Evolutionary conservation across 2,329 filamentous ascomycete species (phyloP), one percentile per base, ranked within the genome.

Genomic region (Podosphaera fusca): DNA sequence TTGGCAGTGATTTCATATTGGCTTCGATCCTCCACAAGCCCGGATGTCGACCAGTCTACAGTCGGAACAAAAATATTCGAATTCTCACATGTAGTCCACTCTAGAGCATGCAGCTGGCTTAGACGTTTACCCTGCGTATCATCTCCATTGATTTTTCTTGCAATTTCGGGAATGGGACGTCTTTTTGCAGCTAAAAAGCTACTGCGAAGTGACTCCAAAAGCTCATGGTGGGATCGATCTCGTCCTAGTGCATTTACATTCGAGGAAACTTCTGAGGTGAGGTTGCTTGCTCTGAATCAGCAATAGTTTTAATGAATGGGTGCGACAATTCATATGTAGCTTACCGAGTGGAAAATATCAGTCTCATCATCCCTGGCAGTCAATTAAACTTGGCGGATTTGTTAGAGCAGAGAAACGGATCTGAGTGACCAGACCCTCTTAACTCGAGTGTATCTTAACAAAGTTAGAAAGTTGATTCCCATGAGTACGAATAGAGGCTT

Each of bases 1-100:
- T 98, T 98, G 60, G 92, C 83, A 0, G 90, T 95, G 65, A 95
- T 88, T 67, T 95, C 88, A 72, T 98, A 98, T 63, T 88, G 82
- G 59, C 78, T 75, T 33, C 84, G 75, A 63, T 94, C 88, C 67
- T 98, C 92, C 36, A 80, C 75, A 51, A 98, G 73, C 0, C 84
- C 84, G 3, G 79, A 80, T 35, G 77, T 72, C 10, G 78, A 73
- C 74, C 84, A 85, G 68, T 87, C 80, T 67, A 90, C 80, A 46
- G 83, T 78, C 52, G 90, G 90, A 46, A 95, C 78, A 67, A 84
- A 90, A 51, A 90, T 75, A 4, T 75, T 75, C 54, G 74, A 73
- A 46, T 72, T 75, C 51, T 80, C 74, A 55, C 72, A 72, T 59
- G 76, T 76, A 0, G 87, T 94, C 89, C 89, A 95, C 58, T 35